A percentile compares a stretch with the other conserved stretches of the same genome.
Conservation (phyloP, 1,284 basidiomycete species). For the Heterobasidion parviporum region DNA sequence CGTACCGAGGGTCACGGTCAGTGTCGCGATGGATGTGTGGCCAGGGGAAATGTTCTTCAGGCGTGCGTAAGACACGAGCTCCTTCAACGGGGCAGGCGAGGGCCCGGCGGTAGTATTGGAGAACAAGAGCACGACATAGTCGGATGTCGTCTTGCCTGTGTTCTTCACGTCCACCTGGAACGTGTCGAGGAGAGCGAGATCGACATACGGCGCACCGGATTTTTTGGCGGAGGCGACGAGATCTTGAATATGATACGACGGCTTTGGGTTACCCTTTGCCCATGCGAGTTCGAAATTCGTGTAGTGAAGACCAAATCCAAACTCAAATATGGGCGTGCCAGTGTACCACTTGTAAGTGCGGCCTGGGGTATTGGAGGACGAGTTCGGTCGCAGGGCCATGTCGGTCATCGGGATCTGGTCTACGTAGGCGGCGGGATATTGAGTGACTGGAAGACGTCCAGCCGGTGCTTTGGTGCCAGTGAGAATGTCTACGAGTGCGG, state of each 20-base stretch:
- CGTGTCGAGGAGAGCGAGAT: conserved; percentile 39
- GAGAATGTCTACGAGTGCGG: conserved; percentile 41
- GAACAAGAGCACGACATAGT: conserved; percentile 50
- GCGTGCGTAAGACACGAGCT: conserved; percentile 41
- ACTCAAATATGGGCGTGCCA: conserved; percentile 39
- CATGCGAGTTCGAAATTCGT: conserved; percentile 39
- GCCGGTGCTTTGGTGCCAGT: conserved; percentile 42
- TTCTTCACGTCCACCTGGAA: conserved; percentile 41
- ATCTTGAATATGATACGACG: conserved; percentile 31
- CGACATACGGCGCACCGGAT: conserved; percentile 21
- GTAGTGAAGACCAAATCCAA: conserved; percentile 45
- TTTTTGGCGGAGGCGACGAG: conserved; percentile 23
- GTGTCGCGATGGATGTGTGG: conserved; percentile 23
- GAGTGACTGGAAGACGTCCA: conserved; percentile 44
- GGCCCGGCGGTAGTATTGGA: conserved; percentile 39
- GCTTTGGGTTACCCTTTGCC: conserved; percentile 18
- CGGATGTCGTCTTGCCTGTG: conserved; percentile 39
- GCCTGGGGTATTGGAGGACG: conserved; percentile 32
- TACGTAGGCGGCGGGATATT: conserved; percentile 44
- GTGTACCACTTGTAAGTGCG: conserved; percentile 53
- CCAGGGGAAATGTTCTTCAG: conserved; percentile 32
- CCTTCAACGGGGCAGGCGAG: conserved; percentile 41
- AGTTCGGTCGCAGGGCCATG: conserved; percentile 43
- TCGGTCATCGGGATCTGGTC: conserved; percentile 46
- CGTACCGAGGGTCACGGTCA: conserved; percentile 40